Conservation (phyloP, 2,329 filamentous ascomycete genomes). For the Graphiopsis chlorocephala region DNA sequence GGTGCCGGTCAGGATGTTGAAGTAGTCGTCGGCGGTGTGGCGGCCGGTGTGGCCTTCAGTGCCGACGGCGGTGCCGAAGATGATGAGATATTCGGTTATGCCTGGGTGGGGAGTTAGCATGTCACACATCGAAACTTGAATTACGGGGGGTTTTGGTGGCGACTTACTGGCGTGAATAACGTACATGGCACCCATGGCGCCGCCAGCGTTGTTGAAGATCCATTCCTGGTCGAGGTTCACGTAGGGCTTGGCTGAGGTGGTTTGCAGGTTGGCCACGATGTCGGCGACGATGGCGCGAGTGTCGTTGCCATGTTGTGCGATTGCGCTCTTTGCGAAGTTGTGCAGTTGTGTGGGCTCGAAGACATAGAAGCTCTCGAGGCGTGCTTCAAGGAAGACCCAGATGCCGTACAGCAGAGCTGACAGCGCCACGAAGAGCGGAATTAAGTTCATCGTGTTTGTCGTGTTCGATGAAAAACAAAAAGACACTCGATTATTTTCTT, state of each 20-base stretch:
- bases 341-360: constrained; percentile 69
- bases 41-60: constrained; percentile 86
- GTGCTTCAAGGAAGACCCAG: constrained; percentile 57
- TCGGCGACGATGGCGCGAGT: constrained; percentile 65
- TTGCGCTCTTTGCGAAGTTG: constrained; percentile 63
- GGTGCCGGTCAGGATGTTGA: constrained; percentile 79
- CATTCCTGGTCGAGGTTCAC: constrained; percentile 62
- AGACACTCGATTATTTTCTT: background rate
- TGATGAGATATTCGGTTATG: constrained; percentile 85
- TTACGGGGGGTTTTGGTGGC: background rate
- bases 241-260: constrained; percentile 35
- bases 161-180: constrained; percentile 77
- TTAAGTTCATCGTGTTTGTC: constrained; percentile 29
- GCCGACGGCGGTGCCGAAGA: constrained; percentile 79
- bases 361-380: constrained; percentile 62
- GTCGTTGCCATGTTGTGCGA: constrained; percentile 70
- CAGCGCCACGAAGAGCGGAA: constrained; percentile 55
- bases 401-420: constrained; percentile 55
- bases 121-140: background rate
- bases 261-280: constrained; percentile 67
- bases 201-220: constrained; percentile 90
- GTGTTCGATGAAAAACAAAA: background rate
- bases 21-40: constrained; percentile 92
- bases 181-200: constrained; percentile 90
- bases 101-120: constrained; percentile 39